Evolutionary conservation across 495 filamentous ascomycete genomes (phyloP), one percentile per base, ranked within the genome.

Genomic region (Neohortaea acidophila): DNA sequence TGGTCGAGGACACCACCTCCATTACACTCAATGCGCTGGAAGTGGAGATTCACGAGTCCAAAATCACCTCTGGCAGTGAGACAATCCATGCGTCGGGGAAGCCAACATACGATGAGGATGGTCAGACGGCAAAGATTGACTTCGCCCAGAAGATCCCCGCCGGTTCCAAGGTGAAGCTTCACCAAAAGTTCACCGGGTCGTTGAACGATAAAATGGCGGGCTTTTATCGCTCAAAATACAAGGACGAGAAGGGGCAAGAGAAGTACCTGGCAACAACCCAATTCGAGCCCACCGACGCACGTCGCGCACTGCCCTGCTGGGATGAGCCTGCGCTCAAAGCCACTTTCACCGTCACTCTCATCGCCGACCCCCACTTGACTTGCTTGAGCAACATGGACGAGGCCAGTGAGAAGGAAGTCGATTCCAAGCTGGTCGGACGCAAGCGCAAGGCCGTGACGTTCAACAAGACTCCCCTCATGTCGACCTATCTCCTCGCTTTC

Each of bases 11-110:
- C 48, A 80, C 82, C 45, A 83, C 66, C 47, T 84, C 81, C 18
- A 77, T 97, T 52, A 75, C 84, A 24, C 72, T 97, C 45, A 92
- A 97, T 59, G 77, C 81, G 36, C 63, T 84, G 47, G 80, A 94
- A 50, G 66, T 97, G 48, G 73, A 87, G 18, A 81, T 94, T 48
- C 75, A 87, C 54, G 73, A 66, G 41, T 80, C 79, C 45, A 72
- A 68, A 31, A 60, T 97, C 49, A 63, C 57, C 13, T 68, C 67
- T 23, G 72, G 59, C 21, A 67, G 64, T 6, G 60, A 62, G 10
- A 31, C 54, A 65, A 67, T 77, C 40, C 63, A 66, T 53, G 66
- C 70, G 20, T 65, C 66, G 19, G 70, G 73, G 4, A 51, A 63
- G 11, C 34, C 79, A 19, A 57, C 65, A 4, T 77, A 77, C 60